Conservation (phyloP, 257 asterid genomes). For the Solanum infundibuliforme region DNA sequence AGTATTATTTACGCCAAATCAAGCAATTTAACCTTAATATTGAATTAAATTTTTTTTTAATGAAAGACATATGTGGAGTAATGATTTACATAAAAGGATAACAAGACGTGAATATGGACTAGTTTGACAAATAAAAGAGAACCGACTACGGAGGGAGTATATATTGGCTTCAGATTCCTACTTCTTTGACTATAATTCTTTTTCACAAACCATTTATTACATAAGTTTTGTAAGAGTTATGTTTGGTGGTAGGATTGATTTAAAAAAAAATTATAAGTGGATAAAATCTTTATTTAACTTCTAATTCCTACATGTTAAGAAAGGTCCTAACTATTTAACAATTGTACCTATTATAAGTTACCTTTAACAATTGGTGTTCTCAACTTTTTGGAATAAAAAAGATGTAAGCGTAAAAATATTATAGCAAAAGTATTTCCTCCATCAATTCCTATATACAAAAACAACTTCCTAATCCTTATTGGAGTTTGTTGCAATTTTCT, state of each 20-base stretch:
- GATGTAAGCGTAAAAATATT: not conserved
- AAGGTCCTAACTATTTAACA: not conserved
- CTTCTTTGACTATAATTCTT: too few relatives aligned
- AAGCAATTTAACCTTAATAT: not conserved
- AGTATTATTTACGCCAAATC: too few relatives aligned
- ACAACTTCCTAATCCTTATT: not conserved
- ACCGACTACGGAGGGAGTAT: not conserved
- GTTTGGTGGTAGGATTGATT: not conserved
- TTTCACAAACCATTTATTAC: not conserved
- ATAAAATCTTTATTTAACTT: too few relatives aligned
- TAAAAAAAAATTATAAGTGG: too few relatives aligned
- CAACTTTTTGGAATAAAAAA: not conserved
- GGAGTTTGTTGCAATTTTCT: not conserved
- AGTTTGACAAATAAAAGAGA: not conserved
- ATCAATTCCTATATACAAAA: too few relatives aligned
- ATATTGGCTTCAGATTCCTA: too few relatives aligned
- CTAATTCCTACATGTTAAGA: not conserved
- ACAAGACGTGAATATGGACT: not conserved
- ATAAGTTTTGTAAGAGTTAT: too few relatives aligned
- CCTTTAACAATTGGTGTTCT: not conserved
- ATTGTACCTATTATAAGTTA: too few relatives aligned
- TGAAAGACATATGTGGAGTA: not conserved
- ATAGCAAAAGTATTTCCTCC: too few relatives aligned
- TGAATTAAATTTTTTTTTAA: too few relatives aligned
- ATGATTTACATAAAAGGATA: not conserved